Base-by-base conservation (phyloP, 768 basidiomycete genomes). In the Leucocoprinus sp. region DNA sequence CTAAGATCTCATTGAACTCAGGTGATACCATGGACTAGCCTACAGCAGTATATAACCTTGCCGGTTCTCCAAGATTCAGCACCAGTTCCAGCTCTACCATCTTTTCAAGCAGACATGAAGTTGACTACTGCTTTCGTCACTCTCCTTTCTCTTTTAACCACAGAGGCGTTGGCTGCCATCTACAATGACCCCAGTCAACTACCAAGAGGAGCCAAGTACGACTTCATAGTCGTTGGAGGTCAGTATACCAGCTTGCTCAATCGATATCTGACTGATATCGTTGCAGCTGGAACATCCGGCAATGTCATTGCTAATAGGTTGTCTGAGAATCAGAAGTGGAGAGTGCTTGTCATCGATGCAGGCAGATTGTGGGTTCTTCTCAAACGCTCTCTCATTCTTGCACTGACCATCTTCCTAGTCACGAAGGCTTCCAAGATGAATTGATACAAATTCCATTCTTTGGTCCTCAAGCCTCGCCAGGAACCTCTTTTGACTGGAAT, bases 261-360 rank as follows among this genome's bases (percentile, higher is more conserved):
- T 4, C 17, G n/a, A 12, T 4, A 15, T 14, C 27, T 41, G 3
- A 33, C 11, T 38, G 9, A 15, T 17, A 22, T 14, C 42, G 15
- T 31, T 23, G 17, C 21, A 43, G 54, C 38, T 27, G 59, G 59
- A 3, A 54, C 56, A 15, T 56, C 53, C 5, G 59, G 59, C 22
- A 43, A 44, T 27, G 55, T 54, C 3, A 23, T 60, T 22, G 59
- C 57, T 1, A 53, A 34, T 19, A 33, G 58, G 2, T 48, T 60
- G 3, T 40, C 51, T 1, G 55, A 60, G 45, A 49, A 46, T 19
- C 24, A 29, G 1, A 38, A 31, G 14, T 50, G 52, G 41, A 48
- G 42, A 4, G 52, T 60, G 12, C 51, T 60, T 6, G 36, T 58
- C 6, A 50, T 58, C 14, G 59, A 60, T 42, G 52, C 54, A 2